Evolutionary conservation across 2,329 filamentous ascomycete genomes (phyloP), one percentile per base, ranked within the genome.

Genomic region (Zalaria obscura): DNA sequence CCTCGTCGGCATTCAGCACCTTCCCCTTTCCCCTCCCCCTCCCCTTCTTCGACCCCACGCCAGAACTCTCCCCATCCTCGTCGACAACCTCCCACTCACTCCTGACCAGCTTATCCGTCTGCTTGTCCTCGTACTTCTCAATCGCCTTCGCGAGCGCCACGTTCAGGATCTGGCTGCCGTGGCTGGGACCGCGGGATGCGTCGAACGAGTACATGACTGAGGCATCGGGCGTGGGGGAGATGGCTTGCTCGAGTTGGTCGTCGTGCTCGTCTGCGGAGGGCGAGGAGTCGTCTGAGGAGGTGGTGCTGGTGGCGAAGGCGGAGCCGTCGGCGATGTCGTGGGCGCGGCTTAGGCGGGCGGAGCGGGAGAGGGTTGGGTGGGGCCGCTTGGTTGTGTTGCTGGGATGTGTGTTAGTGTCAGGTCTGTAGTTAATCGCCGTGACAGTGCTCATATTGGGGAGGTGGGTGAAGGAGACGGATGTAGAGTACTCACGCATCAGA

Each of bases 61-160:
- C 49, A 9, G 58, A 48, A 29, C 48, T 48, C 45, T 60, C 54
- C 11, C 58, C 59, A 10, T 58, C 53, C 49, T 63, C 63, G 45
- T 62, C 60, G 29, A 63, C 52, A 50, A 64, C 66, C 52, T 77
- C 73, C 50, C 77, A 78, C 59, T 78, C 74, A 42, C 67, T 65
- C 60, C 69, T 72, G 55, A 75, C 68, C 38, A 78, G 56, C 59
- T 75, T 74, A 58, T 75, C 71, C 2, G 72, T 77, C 59, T 75
- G 69, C 50, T 69, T 69, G 46, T 68, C 70, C 59, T 78, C 74
- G 52, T 69, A 78, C 47, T 66, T 68, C 61, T 75, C 68, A 34
- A 77, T 69, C 1, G 75, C 75, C 56, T 73, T 69, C 42, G 64
- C 66, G 29, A 78, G 61, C 7, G 75, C 73, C 10, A 63, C 62